Evolutionary conservation across 176 grass and related monocot species (phyloP).

Genomic region (Juncus inflexus): DNA sequence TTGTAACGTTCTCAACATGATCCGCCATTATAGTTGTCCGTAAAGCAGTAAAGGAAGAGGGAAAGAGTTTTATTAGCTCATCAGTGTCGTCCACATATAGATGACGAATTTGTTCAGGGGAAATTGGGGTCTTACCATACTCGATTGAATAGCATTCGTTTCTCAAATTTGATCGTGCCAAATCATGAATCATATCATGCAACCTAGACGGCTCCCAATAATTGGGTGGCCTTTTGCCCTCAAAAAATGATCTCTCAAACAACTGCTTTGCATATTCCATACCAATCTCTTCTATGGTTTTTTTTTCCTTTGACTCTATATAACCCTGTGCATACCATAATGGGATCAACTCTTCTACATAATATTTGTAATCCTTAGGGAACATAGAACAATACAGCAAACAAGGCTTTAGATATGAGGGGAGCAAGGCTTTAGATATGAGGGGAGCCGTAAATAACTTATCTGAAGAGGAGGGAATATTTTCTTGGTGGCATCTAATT

Average conservation of each 20-base stretch:
- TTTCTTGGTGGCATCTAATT: no score
- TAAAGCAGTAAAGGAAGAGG: not conserved
- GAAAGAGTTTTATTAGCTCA: not conserved
- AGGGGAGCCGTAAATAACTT: not conserved
- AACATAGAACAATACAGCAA: not conserved
- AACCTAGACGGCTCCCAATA: not conserved
- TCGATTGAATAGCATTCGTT: constrained; percentile 15
- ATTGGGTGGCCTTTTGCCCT: not conserved
- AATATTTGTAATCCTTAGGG: not conserved
- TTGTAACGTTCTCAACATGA: not conserved
- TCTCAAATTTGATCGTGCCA: constrained; percentile 19
- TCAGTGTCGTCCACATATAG: not conserved
- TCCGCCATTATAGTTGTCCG: not conserved
- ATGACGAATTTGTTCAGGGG: not conserved
- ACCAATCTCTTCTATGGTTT: not conserved
- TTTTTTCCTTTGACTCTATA: not conserved
- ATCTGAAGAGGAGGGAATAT: not conserved
- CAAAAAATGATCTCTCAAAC: not conserved
- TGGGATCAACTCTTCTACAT: not conserved
- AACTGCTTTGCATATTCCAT: not conserved
- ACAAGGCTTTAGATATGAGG: no score
- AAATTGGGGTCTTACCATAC: not conserved
- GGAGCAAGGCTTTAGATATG: not conserved
- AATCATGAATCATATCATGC: constrained; percentile 34
- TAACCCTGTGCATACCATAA: constrained; percentile 15